Base-by-base conservation (phyloP, 129 eudicot genomes). In the Flaveria linearis region DNA sequence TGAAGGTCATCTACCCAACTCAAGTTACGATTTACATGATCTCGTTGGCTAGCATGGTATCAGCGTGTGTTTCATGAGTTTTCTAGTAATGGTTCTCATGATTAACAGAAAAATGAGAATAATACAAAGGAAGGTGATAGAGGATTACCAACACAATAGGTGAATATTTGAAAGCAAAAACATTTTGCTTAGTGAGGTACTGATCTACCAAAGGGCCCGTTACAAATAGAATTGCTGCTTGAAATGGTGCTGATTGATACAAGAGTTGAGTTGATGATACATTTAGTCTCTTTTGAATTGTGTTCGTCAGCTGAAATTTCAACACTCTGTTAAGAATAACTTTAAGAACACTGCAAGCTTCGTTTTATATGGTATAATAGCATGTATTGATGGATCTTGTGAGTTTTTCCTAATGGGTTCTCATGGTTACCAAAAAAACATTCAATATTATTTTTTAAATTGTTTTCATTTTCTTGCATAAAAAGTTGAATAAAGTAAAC, bases 181-280 rank as follows among this genome's bases (percentile, higher is more conserved):
- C 99, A 73, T 83, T 91, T 80, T 91, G 90, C 72, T 84, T 82
- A 53, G 99, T 94, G 66, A 94, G 92, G 69, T 71, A 86, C 62
- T 86, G 91, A 55, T 94, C 99, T 3, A 94, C 90, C 53, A 94
- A 56, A 80, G 99, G 99, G 41, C 99, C 99, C 1, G 91, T 69
- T 41, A 91, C 85, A 56, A 94, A 94, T 0, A 94, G 86, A 45
- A 91, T 84, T 3, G 97, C 97, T 43, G 99, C 97, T 76, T 94
- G 99, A 73, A 75, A 94, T 53, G 99, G 99, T 45, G 97, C 97
- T 50, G 99, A 94, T 71, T 94, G 99, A 63, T 94, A 94, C 67
- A 94, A 62, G 10, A 94, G 84, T 63, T 94, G 99, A 17, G 99
- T 94, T 23, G 99, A 94, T 42, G 99, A 89, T 16, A 94, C 97